A percentile compares a stretch with the other conserved stretches of the same genome.
Conservation (phyloP, 2,329 filamentous ascomycete genomes). For the Aureobasidium sp. region DNA sequence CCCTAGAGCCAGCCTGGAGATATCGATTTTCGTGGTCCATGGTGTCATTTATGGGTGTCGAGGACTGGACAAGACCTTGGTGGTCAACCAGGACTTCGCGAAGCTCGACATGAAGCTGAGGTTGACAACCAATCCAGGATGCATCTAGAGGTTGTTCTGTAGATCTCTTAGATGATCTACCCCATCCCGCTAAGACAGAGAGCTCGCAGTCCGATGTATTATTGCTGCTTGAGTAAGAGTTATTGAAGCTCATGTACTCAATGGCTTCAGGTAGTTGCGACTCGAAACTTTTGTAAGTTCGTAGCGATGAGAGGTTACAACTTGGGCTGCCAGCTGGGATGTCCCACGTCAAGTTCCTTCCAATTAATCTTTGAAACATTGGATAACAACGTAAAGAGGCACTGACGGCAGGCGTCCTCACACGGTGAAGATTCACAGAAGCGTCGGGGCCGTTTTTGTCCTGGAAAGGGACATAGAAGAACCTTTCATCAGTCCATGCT, state of each 20-base stretch:
- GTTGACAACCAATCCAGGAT: slow-evolving; percentile 27
- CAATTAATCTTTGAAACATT: slow-evolving; percentile 21
- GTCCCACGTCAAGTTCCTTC: neutral
- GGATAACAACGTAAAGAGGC: slow-evolving; percentile 30
- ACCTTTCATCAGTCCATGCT: slow-evolving; percentile 42
- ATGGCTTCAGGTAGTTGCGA: neutral
- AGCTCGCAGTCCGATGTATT: neutral
- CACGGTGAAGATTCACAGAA: slow-evolving; percentile 19
- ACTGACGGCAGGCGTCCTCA: slow-evolving; percentile 30
- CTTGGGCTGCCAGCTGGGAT: neutral
- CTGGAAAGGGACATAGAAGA: slow-evolving; percentile 44
- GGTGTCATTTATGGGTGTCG: neutral
- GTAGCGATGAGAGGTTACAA: neutral
- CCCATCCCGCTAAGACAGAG: neutral
- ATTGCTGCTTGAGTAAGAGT: neutral
- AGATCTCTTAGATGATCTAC: neutral
- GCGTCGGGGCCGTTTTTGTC: neutral
- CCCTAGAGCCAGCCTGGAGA: neutral
- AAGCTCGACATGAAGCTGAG: slow-evolving; percentile 26
- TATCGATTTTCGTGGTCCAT: neutral
- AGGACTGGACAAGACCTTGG: neutral
- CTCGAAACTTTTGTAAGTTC: neutral
- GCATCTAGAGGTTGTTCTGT: neutral
- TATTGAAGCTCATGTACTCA: neutral
- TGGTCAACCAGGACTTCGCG: slow-evolving; percentile 31